Evolutionary conservation across 2,329 filamentous ascomycete species (phyloP).

Genomic region (Pseudogymnoascus sp.): DNA sequence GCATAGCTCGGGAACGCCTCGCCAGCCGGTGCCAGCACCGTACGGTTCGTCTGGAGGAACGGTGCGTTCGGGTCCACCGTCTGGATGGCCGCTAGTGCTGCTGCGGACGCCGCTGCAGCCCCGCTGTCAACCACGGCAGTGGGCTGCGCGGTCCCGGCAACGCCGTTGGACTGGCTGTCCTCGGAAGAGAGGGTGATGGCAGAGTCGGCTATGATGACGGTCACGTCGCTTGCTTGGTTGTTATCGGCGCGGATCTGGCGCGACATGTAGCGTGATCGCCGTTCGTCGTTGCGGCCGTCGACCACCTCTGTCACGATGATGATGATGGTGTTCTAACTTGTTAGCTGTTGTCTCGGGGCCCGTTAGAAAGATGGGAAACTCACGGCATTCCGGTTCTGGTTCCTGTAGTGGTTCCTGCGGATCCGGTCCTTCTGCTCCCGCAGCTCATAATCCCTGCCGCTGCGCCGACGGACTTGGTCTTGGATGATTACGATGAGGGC

Average conservation of each 20-base stretch:
- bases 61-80: slow-evolving; percentile 10
- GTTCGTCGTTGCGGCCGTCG: slow-evolving; percentile 18
- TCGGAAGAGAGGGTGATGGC: slow-evolving; percentile 11
- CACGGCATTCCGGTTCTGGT: slow-evolving; percentile 22
- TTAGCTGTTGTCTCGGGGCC: slow-evolving; percentile 8
- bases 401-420: slow-evolving; percentile 23
- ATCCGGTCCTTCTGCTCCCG: slow-evolving; percentile 20
- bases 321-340: slow-evolving; percentile 22
- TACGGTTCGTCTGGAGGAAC: slow-evolving; percentile 9
- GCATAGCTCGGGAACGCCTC: slow-evolving; percentile 3
- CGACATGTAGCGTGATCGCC: slow-evolving; percentile 20
- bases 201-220: slow-evolving; percentile 17
- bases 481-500: slow-evolving; percentile 16
- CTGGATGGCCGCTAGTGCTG: slow-evolving; percentile 9
- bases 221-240: slow-evolving; percentile 10
- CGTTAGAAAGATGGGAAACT: not conserved
- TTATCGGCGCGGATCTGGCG: slow-evolving; percentile 22
- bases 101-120: slow-evolving; percentile 10
- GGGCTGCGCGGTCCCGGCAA: slow-evolving; percentile 11
- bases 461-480: not conserved
- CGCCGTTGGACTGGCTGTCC: not conserved
- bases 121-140: not conserved
- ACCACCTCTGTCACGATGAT: slow-evolving; percentile 22
- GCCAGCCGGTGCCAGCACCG: slow-evolving; percentile 6
- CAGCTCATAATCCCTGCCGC: slow-evolving; percentile 14